Evolutionary conservation across 495 filamentous ascomycete species (phyloP).

Genomic region (Tuber umbilicatum): DNA sequence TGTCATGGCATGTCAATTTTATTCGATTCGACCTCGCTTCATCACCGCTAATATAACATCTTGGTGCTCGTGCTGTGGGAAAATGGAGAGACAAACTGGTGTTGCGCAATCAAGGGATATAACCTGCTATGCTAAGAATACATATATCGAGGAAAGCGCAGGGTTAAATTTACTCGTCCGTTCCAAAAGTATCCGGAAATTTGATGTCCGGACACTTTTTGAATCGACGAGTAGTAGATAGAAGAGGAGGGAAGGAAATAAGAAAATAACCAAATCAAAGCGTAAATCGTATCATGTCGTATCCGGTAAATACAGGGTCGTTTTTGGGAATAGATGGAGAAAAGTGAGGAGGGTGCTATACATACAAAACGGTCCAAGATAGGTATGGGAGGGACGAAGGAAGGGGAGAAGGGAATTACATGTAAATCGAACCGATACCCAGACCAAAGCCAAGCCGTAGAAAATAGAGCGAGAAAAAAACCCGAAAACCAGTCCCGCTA

Average conservation of each 20-base stretch:
- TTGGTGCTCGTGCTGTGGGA: neutral
- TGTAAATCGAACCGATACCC: neutral
- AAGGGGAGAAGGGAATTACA: neutral
- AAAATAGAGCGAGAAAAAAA: neutral
- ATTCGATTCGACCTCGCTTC: neutral
- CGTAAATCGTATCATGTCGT: neutral
- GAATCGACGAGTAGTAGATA: neutral
- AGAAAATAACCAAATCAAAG: neutral
- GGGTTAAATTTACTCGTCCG: neutral
- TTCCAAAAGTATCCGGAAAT: neutral
- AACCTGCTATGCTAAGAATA: neutral
- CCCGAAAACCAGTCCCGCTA: neutral
- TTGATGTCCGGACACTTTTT: neutral
- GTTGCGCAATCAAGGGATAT: neutral
- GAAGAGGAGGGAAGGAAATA: too few relatives aligned
- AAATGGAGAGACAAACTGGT: neutral
- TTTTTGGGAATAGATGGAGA: neutral
- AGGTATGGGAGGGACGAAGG: neutral
- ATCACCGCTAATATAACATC: neutral
- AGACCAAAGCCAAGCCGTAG: neutral
- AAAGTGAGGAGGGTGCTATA: neutral
- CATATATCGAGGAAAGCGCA: neutral
- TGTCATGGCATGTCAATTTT: too few relatives aligned
- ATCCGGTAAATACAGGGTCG: neutral
- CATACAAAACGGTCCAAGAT: neutral